phyloP scores from a whole-genome alignment of 768 basidiomycete genomes.

The Boletus patriciae region DNA sequence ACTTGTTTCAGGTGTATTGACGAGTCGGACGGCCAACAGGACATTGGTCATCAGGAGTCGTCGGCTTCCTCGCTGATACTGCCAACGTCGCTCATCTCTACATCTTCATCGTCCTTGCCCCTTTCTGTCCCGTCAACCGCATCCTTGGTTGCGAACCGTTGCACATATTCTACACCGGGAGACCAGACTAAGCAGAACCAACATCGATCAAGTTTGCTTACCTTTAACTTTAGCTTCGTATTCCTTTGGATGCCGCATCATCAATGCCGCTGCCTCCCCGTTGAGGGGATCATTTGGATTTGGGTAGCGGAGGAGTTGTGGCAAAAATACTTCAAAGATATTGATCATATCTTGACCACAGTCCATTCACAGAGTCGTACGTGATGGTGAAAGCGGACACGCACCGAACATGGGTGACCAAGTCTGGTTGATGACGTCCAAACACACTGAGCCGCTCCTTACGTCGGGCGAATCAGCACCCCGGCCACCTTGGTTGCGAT shows the following conservation, averaged over 20 bases:
- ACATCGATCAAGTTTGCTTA: constrained; percentile 32
- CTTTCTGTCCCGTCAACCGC: constrained; percentile 74
- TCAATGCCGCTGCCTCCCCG: constrained; percentile 93
- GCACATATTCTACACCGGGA: constrained; percentile 80
- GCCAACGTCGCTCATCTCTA: constrained; percentile 85
- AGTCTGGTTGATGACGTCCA: constrained; percentile 98
- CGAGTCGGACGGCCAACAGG: neutral
- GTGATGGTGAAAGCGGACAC: constrained; percentile 29
- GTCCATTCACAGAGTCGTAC: constrained; percentile 2
- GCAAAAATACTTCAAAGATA: constrained; percentile 97
- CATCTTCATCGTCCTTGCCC: constrained; percentile 67
- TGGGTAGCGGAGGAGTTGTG: constrained; percentile 94
- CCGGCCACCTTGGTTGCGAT: constrained; percentile 3
- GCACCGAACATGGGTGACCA: constrained; percentile 99
- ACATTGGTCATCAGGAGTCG: constrained; percentile 35
- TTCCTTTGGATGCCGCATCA: constrained; percentile 96
- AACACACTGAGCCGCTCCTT: constrained; percentile 96
- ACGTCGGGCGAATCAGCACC: constrained; percentile 9
- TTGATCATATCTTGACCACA: constrained; percentile 88
- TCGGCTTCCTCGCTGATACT: constrained; percentile 69
- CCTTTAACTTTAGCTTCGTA: constrained; percentile 95
- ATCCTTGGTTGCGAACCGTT: constrained; percentile 89
- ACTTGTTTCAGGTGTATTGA: constrained; percentile 12
- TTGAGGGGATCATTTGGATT: constrained; percentile 98
- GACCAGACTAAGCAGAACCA: constrained; percentile 1